Evolutionary conservation across 257 asterid genomes (phyloP).

Genomic region (Ophiorrhiza pumila): DNA sequence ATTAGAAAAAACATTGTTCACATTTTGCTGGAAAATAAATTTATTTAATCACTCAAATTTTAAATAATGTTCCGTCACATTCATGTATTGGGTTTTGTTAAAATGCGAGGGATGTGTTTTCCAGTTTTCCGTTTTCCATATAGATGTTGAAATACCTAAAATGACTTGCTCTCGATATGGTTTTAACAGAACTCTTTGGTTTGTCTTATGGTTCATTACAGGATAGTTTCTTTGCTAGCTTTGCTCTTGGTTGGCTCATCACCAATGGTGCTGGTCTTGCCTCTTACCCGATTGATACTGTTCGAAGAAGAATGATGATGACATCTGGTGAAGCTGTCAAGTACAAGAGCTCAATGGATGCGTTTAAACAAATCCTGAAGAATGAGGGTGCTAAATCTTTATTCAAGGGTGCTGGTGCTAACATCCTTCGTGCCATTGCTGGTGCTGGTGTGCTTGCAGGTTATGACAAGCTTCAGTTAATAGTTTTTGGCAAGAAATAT

Average conservation of each 20-base stretch:
- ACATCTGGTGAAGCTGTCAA: conserved; percentile 92
- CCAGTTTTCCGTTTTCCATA: too few species aligned
- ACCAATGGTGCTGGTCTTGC: conserved; percentile 94
- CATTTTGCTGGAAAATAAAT: too few species aligned
- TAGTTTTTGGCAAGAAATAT: conserved; percentile 81
- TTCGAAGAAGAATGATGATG: conserved; percentile 97
- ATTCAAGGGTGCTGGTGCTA: conserved; percentile 95
- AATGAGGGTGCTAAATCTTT: conserved; percentile 79
- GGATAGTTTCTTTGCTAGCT: conserved; percentile 94
- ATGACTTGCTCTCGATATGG: too few species aligned
- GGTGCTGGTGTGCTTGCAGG: conserved; percentile 97
- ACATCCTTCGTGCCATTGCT: conserved; percentile 86
- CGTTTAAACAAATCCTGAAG: conserved; percentile 66
- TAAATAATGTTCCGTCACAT: too few species aligned
- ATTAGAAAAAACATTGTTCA: too few species aligned
- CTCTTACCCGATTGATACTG: conserved; percentile 87
- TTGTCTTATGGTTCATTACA: conserved; percentile 29
- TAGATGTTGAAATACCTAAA: too few species aligned
- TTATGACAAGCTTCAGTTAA: conserved; percentile 83
- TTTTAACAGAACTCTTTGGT: too few species aligned
- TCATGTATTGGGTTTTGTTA: too few species aligned
- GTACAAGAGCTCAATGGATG: conserved; percentile 87
- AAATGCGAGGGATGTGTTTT: too few species aligned
- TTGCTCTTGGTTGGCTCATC: conserved; percentile 91
- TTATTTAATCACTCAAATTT: too few species aligned